Conservation (phyloP, 176 grass and related monocot genomes). For the Oryza officinalis region DNA sequence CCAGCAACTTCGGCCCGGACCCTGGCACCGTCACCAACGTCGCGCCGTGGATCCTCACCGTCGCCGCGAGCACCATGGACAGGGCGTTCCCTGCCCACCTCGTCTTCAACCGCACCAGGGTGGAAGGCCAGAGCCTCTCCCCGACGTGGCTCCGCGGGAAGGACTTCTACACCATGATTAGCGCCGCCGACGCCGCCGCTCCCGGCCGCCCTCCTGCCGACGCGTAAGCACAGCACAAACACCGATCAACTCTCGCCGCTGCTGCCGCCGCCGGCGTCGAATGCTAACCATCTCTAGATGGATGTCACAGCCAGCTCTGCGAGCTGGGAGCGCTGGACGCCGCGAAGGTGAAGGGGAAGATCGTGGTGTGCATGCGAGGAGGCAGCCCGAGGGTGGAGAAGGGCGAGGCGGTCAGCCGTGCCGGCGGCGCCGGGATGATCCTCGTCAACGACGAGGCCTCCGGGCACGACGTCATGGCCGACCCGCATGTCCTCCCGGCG, state of each 20-base stretch:
- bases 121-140: slow-evolving; percentile 73
- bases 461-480: slow-evolving; percentile 41
- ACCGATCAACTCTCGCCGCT: neutral
- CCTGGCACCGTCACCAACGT: slow-evolving; percentile 48
- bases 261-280: neutral
- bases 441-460: slow-evolving; percentile 43
- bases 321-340: slow-evolving; percentile 46
- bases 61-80: slow-evolving; percentile 58
- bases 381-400: slow-evolving; percentile 37
- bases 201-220: neutral
- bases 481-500: slow-evolving; percentile 62
- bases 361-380: slow-evolving; percentile 68
- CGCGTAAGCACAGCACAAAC: slow-evolving; percentile 34
- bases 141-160: slow-evolving; percentile 35
- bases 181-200: slow-evolving; percentile 28
- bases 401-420: slow-evolving; percentile 46
- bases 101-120: slow-evolving; percentile 36
- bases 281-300: neutral
- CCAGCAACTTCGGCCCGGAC: slow-evolving; percentile 54
- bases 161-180: slow-evolving; percentile 53
- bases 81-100: slow-evolving; percentile 52
- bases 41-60: slow-evolving; percentile 75
- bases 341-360: slow-evolving; percentile 51
- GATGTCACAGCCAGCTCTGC: slow-evolving; percentile 48
- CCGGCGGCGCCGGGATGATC: slow-evolving; percentile 54